Percentiles rank a stretch among this genome's conserved stretches.
phyloP scores from a whole-genome alignment of 495 filamentous ascomycete genomes.

The Tuber calosporum region DNA sequence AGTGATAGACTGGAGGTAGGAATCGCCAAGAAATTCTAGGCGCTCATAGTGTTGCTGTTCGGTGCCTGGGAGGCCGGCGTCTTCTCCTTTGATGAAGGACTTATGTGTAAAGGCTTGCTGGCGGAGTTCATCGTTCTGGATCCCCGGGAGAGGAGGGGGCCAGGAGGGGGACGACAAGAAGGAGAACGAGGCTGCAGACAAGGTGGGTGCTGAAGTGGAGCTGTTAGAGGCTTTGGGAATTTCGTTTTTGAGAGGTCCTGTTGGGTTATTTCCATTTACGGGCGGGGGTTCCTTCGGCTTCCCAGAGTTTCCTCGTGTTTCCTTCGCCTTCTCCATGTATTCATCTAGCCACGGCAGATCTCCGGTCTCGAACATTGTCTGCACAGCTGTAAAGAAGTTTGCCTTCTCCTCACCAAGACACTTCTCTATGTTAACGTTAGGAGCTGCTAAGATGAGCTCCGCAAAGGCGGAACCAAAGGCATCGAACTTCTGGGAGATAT shows the following conservation, averaged over 20 bases:
- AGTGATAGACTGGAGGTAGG: conserved; percentile 55
- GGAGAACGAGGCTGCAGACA: neutral
- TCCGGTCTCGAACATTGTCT: conserved; percentile 27
- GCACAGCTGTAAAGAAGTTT: conserved; percentile 32
- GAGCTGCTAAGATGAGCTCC: conserved; percentile 22
- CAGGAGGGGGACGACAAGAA: conserved; percentile 7
- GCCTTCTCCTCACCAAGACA: conserved; percentile 29
- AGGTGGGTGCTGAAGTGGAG: neutral
- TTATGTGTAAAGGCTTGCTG: conserved; percentile 39
- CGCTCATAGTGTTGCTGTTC: conserved; percentile 46
- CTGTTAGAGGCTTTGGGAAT: conserved; percentile 13
- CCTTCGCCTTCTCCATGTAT: neutral
- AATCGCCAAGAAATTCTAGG: conserved; percentile 57
- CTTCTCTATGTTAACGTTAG: conserved; percentile 14
- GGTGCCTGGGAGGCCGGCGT: conserved; percentile 21
- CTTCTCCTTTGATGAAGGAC: conserved; percentile 38
- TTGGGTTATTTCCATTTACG: conserved; percentile 1
- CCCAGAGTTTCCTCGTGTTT: conserved; percentile 3
- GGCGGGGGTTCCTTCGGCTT: conserved; percentile 2
- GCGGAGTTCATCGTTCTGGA: conserved; percentile 24
- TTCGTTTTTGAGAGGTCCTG: neutral
- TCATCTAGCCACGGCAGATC: conserved; percentile 33
- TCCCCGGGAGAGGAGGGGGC: conserved; percentile 37
- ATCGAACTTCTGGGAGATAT: conserved; percentile 22
- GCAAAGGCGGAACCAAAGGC: conserved; percentile 27